phyloP scores from a whole-genome alignment of 2,329 filamentous ascomycete species.

The Aspergillus sp. region DNA sequence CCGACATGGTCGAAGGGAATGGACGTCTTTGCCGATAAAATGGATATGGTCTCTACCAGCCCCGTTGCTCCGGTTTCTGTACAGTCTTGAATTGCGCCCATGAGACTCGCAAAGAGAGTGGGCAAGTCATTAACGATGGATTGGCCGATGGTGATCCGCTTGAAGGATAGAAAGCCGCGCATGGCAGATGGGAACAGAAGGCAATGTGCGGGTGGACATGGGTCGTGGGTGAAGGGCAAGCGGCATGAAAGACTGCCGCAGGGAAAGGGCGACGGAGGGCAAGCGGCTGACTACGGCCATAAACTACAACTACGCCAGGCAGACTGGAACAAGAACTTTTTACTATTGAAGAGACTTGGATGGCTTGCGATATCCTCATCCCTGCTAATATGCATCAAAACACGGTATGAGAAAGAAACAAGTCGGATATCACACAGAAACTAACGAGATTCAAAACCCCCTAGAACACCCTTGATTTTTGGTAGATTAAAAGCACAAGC shows the following conservation, averaged over 20 bases:
- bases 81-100: background rate
- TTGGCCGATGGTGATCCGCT: background rate
- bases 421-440: constrained; percentile 35
- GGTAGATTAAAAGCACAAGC: constrained; percentile 12
- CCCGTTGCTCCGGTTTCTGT: background rate
- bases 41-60: constrained; percentile 3
- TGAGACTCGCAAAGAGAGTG: background rate
- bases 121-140: background rate
- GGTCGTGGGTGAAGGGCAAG: background rate
- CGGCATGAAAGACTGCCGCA: background rate
- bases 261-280: background rate
- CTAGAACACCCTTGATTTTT: constrained; percentile 18
- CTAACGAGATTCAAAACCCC: constrained; percentile 27
- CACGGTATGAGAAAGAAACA: constrained; percentile 32
- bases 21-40: background rate
- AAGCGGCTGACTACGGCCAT: background rate
- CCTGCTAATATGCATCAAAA: constrained; percentile 28
- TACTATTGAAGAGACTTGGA: constrained; percentile 12
- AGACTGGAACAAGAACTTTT: background rate
- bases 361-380: constrained; percentile 35
- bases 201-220: background rate
- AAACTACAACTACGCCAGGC: background rate
- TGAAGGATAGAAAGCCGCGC: background rate
- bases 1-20: constrained; percentile 24
- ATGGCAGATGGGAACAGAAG: background rate